Evolutionary conservation across 345 rosid species (phyloP), one percentile per base, ranked within the genome.

Genomic region (Trapa incisa): DNA sequence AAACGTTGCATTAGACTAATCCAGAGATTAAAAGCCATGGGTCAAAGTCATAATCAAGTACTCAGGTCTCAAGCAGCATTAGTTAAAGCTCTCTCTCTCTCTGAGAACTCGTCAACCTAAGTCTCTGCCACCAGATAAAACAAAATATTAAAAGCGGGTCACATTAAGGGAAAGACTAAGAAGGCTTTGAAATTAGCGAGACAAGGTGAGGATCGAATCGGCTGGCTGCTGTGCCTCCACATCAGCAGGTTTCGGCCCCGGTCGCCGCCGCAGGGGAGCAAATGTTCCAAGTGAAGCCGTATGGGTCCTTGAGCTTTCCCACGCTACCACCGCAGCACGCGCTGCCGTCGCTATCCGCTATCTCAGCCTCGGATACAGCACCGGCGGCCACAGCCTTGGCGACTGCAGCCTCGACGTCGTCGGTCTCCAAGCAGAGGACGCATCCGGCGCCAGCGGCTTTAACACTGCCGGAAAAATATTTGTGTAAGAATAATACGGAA

Each of bases 271-370:
- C 66, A 15, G 67, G 52, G 50, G 72, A 65, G 71, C 79, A 75
- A 62, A 94, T 72, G 70, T 74, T 58, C 99, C 99, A 94, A 4
- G 80, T 78, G 70, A 77, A 80, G 2, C 99, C 97, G 47, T 83
- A 89, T 0, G 97, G 96, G 61, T 94, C 99, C 80, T 83, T 86
- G 4, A 91, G 79, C 78, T 82, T 86, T 0, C 85, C 88, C 70
- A 80, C 82, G 67, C 83, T 81, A 65, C 82, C 95, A 17, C 78
- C 81, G 22, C 74, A 43, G 72, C 76, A 81, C 65, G 81, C 75
- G 70, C 81, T 66, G 5, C 81, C 69, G 5, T 80, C 87, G 0
- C 60, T 80, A 47, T 89, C 89, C 1, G 67, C 32, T 1, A 76
- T 65, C 75, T 84, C 94, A 1, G 80, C 86, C 48, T 80, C 88